Evolutionary conservation across 768 basidiomycete genomes (phyloP).

Genomic region (Asterophora lycoperdoides): DNA sequence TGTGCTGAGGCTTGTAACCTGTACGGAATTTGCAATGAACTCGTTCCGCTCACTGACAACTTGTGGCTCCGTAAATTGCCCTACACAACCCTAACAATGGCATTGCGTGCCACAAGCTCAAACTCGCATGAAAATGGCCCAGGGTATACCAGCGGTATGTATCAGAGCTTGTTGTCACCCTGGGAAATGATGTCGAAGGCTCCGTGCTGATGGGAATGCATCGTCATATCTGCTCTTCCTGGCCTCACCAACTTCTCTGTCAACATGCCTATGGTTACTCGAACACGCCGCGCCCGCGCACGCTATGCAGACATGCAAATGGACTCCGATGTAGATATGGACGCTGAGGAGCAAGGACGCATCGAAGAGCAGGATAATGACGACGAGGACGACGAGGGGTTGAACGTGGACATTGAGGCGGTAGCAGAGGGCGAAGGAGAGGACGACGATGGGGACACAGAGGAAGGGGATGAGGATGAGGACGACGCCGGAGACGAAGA

Average conservation of each 20-base stretch:
- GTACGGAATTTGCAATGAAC: not conserved
- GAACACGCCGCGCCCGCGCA: slow-evolving; percentile 14
- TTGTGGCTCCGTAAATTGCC: not conserved
- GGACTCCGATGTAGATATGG: slow-evolving; percentile 16
- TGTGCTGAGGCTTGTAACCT: not conserved
- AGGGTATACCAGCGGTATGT: slow-evolving; percentile 12
- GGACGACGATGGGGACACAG: slow-evolving; percentile 23
- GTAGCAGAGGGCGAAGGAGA: slow-evolving; percentile 36
- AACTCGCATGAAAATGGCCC: slow-evolving; percentile 5
- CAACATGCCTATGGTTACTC: slow-evolving; percentile 17
- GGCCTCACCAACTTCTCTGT: not conserved
- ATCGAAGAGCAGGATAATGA: slow-evolving; percentile 26
- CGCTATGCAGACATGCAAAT: slow-evolving; percentile 9
- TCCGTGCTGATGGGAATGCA: slow-evolving; percentile 11
- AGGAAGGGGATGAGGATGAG: slow-evolving; percentile 19
- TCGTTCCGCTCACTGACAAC: not conserved
- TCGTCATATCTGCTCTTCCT: slow-evolving; percentile 5
- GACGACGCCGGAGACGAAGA: slow-evolving; percentile 38
- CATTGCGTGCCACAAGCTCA: not conserved
- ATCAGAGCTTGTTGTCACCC: slow-evolving; percentile 4
- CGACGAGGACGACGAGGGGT: slow-evolving; percentile 28
- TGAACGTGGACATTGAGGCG: slow-evolving; percentile 35
- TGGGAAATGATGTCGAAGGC: slow-evolving; percentile 21
- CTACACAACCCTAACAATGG: not conserved
- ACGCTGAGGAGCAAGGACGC: slow-evolving; percentile 3